phyloP scores from a whole-genome alignment of 768 basidiomycete genomes.

The Podaxis sp. region DNA sequence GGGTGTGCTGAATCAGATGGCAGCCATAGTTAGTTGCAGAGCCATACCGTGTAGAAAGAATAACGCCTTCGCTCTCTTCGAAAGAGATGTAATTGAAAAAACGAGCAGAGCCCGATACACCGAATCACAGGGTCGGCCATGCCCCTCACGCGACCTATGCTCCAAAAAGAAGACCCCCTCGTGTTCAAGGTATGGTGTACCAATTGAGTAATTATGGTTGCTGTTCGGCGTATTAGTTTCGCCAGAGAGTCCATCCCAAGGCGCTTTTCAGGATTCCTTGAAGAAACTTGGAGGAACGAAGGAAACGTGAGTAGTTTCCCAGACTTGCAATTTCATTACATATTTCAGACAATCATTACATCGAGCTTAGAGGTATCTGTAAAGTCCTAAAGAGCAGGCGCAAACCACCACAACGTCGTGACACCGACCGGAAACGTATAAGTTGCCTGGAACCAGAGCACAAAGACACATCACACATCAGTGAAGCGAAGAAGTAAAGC shows the following conservation, averaged over 20 bases:
- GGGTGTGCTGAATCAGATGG: no score
- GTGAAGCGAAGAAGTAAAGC: not conserved
- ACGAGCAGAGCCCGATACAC: not conserved
- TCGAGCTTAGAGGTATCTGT: not conserved
- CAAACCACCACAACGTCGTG: slow-evolving; percentile 51
- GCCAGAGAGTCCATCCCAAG: not conserved
- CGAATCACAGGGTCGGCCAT: slow-evolving; percentile 4
- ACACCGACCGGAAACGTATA: slow-evolving; percentile 81
- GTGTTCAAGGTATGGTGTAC: not conserved
- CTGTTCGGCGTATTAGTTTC: not conserved
- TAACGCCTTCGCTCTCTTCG: not conserved
- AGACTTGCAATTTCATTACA: not conserved
- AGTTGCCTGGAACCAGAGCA: slow-evolving; percentile 36
- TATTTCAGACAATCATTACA: not conserved
- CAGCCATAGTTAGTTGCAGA: not conserved
- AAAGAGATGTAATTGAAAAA: not conserved
- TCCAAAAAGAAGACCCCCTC: slow-evolving; percentile 5
- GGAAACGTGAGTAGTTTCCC: not conserved
- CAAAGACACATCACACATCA: not conserved
- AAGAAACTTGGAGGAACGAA: not conserved
- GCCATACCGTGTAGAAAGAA: not conserved
- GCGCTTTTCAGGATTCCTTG: not conserved
- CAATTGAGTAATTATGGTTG: slow-evolving; percentile 3
- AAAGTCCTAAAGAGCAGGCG: slow-evolving; percentile 13
- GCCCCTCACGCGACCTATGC: not conserved